Evolutionary conservation across 1,284 basidiomycete genomes (phyloP), one percentile per base, ranked within the genome.

Genomic region (Tremellales sp.): DNA sequence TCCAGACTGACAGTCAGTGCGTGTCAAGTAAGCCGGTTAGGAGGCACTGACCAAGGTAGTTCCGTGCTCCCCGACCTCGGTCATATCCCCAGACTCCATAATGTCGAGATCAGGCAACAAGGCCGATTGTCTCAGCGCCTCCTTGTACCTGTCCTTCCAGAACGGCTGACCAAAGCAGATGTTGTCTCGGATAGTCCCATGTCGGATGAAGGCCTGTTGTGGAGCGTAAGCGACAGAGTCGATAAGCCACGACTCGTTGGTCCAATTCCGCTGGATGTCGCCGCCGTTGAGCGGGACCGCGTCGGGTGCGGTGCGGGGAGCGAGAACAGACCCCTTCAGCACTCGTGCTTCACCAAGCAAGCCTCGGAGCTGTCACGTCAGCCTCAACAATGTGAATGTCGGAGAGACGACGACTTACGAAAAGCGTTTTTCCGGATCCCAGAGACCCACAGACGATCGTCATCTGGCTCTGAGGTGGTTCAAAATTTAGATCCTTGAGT

Each of bases 61-160:
- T 4, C 89, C 89, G 57, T 85, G 83, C 72, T 91, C 89, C 23
- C 89, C 89, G 25, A 93, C 87, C 68, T 91, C 86, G 0, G 87
- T 89, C 45, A 66, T 42, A 54, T 76, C 75, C 0, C 67, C 70
- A 43, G 73, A 65, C 0, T 58, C 47, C n/a, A 76, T 45, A 1
- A 73, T 37, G 1, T 56, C 59, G 5, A 76, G 53, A 48, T 76
- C 75, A 1, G 68, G 46, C 2, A 64, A 35, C 19, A 76, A 55
- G 2, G 62, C 65, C 26, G 66, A 67, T 41, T 68, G 63, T 15
- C 61, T 50, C 8, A 75, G 46, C 4, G 64, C 63, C 17, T 70
- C 65, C 3, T 56, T 21, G 56, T 76, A 76, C 8, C 74, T 52
- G 3, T 62, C 61, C 15, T 46, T 41, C 63, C 70, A 68, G 49